Percentiles rank a stretch among this genome's conserved stretches.
phyloP scores from a whole-genome alignment of 2,329 filamentous ascomycete species.

The Neonectria punicea region DNA sequence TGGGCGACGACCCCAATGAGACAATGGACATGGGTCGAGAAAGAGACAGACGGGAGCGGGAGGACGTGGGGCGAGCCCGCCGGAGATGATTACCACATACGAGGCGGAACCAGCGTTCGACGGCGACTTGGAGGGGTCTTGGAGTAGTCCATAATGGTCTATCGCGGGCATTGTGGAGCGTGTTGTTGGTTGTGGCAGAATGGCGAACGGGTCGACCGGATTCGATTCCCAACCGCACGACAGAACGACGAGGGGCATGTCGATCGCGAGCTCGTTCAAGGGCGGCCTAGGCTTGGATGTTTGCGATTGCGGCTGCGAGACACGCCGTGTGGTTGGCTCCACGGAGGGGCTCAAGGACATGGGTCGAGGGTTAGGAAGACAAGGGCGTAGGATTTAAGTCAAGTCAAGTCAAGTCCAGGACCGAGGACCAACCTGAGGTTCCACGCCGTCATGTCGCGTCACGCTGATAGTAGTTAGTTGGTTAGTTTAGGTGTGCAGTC shows the following conservation, averaged over 20 bases:
- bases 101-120: conserved; percentile 11
- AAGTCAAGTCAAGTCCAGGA: not conserved
- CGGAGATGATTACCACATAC: conserved; percentile 16
- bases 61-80: not conserved
- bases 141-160: not conserved
- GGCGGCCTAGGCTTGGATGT: not conserved
- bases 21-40: conserved; percentile 2
- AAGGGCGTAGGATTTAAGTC: not conserved
- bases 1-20: not conserved
- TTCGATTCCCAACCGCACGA: not conserved
- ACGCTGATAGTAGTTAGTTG: conserved; percentile 7
- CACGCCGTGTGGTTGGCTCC: conserved; percentile 1
- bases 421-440: not conserved
- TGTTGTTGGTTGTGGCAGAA: not conserved
- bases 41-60: not conserved
- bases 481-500: not conserved
- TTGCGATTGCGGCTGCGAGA: not conserved
- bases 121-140: not conserved
- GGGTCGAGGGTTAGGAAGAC: too few species aligned
- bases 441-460: conserved; percentile 1
- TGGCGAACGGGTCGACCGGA: not conserved
- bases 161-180: conserved; percentile 1
- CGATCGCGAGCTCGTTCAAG: not conserved
- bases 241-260: not conserved
- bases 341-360: not conserved